These are phyloP conservation scores for Coniochaeta sp. DNA, from an alignment of 2,329 filamentous ascomycete genomes.

Conservation along the genomic window DNA sequence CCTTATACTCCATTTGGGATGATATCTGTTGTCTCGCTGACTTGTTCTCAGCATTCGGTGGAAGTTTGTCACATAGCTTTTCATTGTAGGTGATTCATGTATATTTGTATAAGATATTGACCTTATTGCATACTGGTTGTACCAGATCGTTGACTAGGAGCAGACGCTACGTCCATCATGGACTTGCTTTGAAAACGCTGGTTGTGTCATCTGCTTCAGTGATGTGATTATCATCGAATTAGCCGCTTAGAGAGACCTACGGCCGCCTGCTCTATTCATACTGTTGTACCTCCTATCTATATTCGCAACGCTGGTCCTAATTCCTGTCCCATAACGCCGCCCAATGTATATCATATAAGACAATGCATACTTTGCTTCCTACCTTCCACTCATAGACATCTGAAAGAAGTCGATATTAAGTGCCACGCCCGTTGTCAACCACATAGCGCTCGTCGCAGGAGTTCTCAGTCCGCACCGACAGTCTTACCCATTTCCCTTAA, in stretches of 20 bases:
- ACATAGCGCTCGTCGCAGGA: not conserved
- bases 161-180: too few species aligned
- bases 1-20: too few species aligned
- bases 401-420: not conserved
- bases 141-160: too few species aligned
- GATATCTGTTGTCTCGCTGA: not conserved
- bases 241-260: too few species aligned
- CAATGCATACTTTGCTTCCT: not conserved
- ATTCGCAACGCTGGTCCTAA: not conserved
- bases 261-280: not conserved
- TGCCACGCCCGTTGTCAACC: too few species aligned
- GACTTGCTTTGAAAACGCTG: not conserved
- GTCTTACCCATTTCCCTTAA: conserved; percentile 26
- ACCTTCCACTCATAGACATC: not conserved
- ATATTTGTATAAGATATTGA: too few species aligned
- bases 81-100: too few species aligned
- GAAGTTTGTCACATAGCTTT: not conserved
- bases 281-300: not conserved
- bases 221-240: not conserved
- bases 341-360: not conserved
- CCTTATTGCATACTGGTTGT: too few species aligned
- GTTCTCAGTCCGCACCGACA: not conserved
- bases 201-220: not conserved
- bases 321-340: not conserved
- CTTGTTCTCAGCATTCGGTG: not conserved